These are phyloP conservation scores for Colletotrichum abscissum DNA, from an alignment of 2,329 filamentous ascomycete genomes.

Conservation along the genomic window DNA sequence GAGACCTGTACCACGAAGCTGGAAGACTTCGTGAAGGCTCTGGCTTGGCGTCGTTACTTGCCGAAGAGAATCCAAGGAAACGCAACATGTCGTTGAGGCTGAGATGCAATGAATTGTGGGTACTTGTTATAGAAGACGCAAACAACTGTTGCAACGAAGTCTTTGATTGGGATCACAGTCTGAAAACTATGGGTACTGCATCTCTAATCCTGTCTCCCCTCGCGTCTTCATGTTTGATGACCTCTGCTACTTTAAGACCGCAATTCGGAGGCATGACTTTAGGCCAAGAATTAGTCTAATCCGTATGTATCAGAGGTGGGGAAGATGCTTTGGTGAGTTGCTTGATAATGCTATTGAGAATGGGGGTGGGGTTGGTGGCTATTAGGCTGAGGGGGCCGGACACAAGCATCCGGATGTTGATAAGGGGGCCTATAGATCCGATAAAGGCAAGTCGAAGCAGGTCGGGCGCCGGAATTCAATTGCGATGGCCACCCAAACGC, in stretches of 20 bases:
- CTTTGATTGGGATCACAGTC: background rate
- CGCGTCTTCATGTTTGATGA: background rate
- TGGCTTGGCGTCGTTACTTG: background rate
- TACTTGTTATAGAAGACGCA: background rate
- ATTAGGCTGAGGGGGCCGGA: background rate
- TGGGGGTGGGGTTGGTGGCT: conserved; percentile 26
- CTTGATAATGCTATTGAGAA: conserved; percentile 13
- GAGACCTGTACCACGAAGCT: conserved; percentile 39
- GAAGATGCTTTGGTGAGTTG: background rate
- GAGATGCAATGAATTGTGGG: background rate
- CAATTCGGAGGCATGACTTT: background rate
- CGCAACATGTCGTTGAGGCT: conserved; percentile 17
- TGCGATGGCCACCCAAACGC: background rate
- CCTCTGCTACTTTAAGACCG: conserved; percentile 13
- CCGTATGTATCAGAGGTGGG: conserved; percentile 16
- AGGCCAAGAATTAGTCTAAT: background rate
- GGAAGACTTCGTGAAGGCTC: conserved; percentile 38
- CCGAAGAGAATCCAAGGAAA: conserved; percentile 23
- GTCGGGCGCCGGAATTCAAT: too few relatives aligned
- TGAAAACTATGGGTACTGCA: conserved; percentile 8
- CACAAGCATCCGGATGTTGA: background rate
- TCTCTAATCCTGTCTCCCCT: conserved; percentile 9
- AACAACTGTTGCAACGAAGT: background rate
- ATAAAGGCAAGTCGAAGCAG: background rate
- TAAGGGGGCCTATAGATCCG: background rate